phyloP scores from a whole-genome alignment of 2,329 filamentous ascomycete genomes.

The Sarocladiaceae sp. region DNA sequence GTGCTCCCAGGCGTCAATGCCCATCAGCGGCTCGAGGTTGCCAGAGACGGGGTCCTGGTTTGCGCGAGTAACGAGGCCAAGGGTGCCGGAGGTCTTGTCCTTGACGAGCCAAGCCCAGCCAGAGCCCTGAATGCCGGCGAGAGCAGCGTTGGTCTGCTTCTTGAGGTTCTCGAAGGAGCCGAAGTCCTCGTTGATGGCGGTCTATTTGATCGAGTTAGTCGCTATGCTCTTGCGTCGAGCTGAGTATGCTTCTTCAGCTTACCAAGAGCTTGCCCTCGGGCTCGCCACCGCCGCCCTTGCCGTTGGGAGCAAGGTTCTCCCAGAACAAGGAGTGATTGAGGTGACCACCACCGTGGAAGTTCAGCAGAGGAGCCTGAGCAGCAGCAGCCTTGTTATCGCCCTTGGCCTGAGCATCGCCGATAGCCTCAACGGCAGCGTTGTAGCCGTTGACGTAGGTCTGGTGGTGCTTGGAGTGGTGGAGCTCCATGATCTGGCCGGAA shows the following conservation, averaged over 20 bases:
- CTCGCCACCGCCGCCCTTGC: constrained; percentile 58
- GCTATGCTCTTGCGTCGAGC: not conserved
- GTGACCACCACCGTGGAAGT: constrained; percentile 82
- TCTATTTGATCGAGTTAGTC: constrained; percentile 23
- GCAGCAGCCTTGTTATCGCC: constrained; percentile 52
- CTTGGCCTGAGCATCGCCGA: constrained; percentile 59
- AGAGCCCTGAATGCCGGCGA: constrained; percentile 77
- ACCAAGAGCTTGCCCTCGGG: constrained; percentile 58
- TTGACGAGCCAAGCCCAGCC: constrained; percentile 90
- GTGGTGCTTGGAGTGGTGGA: constrained; percentile 93
- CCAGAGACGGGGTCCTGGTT: constrained; percentile 90
- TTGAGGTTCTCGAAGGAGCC: constrained; percentile 61
- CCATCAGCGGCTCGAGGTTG: constrained; percentile 75
- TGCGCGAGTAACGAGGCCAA: constrained; percentile 66
- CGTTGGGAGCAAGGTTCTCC: constrained; percentile 71
- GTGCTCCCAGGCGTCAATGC: constrained; percentile 95
- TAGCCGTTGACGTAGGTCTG: constrained; percentile 88
- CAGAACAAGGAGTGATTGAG: constrained; percentile 86
- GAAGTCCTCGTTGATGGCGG: constrained; percentile 62
- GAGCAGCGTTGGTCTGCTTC: constrained; percentile 62
- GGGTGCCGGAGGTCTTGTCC: constrained; percentile 57
- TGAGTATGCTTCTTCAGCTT: constrained; percentile 12
- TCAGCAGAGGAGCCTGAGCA: constrained; percentile 52
- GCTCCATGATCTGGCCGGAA: constrained; percentile 91
- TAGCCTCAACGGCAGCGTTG: constrained; percentile 73